Evolutionary conservation across 2,329 filamentous ascomycete genomes (phyloP).

Genomic region (Colletotrichum sp.): DNA sequence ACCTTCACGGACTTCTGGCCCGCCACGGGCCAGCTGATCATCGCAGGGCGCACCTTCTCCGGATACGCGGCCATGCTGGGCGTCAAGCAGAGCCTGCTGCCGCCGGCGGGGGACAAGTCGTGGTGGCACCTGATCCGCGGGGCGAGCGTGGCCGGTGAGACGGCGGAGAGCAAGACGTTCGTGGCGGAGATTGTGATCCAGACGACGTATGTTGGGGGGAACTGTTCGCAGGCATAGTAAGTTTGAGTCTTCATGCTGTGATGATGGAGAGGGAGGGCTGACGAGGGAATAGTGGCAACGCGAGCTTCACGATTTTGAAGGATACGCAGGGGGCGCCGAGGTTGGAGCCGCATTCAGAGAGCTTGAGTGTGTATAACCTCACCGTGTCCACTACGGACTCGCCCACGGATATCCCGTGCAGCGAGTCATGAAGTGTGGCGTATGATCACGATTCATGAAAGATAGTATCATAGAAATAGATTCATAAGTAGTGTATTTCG

Average conservation of each 20-base stretch:
- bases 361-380: constrained; percentile 11
- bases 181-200: constrained; percentile 9
- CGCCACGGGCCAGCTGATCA: not conserved
- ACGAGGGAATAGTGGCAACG: not conserved
- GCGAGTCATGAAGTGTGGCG: not conserved
- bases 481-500: not conserved
- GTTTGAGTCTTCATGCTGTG: not conserved
- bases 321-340: not conserved
- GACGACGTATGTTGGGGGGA: not conserved
- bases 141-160: not conserved
- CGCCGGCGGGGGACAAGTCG: not conserved
- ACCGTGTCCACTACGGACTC: constrained; percentile 4
- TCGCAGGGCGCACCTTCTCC: not conserved
- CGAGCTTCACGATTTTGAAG: constrained; percentile 9
- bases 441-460: not conserved
- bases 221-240: constrained; percentile 15
- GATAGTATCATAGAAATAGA: rapidly evolving
- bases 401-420: constrained; percentile 4
- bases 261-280: not conserved
- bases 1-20: constrained; percentile 16
- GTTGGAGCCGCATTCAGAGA: not conserved
- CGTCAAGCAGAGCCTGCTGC: constrained; percentile 9
- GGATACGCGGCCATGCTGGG: not conserved
- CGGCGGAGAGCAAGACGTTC: not conserved
- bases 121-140: constrained; percentile 15